Conservation (phyloP, 345 rosid genomes). For the Eucalyptus sp. region DNA sequence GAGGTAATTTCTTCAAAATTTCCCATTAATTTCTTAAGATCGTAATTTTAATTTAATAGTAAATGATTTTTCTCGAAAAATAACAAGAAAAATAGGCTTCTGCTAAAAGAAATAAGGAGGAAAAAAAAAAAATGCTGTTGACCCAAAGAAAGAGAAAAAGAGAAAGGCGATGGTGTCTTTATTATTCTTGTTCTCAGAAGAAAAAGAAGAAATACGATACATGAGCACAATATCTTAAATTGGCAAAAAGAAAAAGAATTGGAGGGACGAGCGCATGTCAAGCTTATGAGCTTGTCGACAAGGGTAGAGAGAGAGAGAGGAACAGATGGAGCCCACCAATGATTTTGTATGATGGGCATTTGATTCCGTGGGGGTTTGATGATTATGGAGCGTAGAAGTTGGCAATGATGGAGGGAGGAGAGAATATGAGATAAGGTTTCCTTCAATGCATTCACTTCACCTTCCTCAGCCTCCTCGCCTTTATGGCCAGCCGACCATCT, state of each 20-base stretch:
- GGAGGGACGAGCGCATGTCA: background rate
- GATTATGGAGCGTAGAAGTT: slow-evolving; percentile 37
- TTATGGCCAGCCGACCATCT: slow-evolving; percentile 6
- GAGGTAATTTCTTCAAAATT: background rate
- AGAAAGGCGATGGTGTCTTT: background rate
- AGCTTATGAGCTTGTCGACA: background rate
- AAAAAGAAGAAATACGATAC: background rate
- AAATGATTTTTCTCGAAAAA: background rate
- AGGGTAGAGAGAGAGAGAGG: background rate
- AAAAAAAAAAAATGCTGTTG: background rate
- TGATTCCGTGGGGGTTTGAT: slow-evolving; percentile 36
- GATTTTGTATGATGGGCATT: slow-evolving; percentile 49
- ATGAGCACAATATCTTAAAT: background rate
- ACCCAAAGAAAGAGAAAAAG: background rate
- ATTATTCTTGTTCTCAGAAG: background rate
- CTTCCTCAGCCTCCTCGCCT: background rate
- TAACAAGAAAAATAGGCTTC: background rate
- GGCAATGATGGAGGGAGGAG: slow-evolving; percentile 12
- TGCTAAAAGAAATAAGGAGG: background rate
- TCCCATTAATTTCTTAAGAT: background rate
- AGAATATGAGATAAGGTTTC: slow-evolving; percentile 10
- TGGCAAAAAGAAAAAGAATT: background rate
- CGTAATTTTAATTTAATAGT: background rate
- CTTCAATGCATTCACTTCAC: background rate
- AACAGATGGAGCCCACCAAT: slow-evolving; percentile 29